A percentile compares a stretch with the other conserved stretches of the same genome.
phyloP scores from a whole-genome alignment of 306 rosid genomes.

The Rosa rugosa region DNA sequence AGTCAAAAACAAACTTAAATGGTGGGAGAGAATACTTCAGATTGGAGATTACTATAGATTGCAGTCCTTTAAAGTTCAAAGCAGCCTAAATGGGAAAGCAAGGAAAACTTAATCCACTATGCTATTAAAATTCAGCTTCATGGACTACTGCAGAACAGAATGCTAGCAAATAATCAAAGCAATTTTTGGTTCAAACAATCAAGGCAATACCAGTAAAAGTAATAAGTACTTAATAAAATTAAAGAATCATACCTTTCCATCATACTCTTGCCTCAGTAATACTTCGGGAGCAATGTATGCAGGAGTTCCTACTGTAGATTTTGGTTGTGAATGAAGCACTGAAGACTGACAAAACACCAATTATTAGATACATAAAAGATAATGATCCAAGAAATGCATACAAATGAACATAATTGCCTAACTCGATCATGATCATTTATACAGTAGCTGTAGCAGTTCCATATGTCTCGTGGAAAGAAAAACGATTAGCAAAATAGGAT shows the following conservation, averaged over 20 bases:
- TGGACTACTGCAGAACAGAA: background rate
- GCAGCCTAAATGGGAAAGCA: background rate
- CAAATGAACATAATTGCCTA: background rate
- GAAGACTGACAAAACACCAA: conserved; percentile 65
- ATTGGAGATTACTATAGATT: background rate
- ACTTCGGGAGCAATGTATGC: conserved; percentile 99
- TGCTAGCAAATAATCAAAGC: background rate
- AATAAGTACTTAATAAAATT: conserved; percentile 11
- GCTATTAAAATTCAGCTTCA: background rate
- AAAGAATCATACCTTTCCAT: conserved; percentile 71
- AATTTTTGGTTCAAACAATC: background rate
- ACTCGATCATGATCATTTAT: background rate
- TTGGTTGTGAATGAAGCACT: conserved; percentile 95
- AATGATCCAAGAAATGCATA: background rate
- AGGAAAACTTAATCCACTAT: background rate
- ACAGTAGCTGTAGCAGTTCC: background rate
- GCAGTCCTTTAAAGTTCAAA: background rate
- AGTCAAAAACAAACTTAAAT: conserved; percentile 8
- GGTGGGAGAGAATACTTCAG: background rate
- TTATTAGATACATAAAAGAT: conserved; percentile 17
- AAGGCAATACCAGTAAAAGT: background rate
- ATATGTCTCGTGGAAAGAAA: background rate
- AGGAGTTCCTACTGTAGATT: conserved; percentile 94
- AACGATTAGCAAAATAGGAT: background rate
- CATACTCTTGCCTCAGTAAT: conserved; percentile 78